phyloP scores from a whole-genome alignment of 2,329 filamentous ascomycete genomes.

The Capronia epimyces region DNA sequence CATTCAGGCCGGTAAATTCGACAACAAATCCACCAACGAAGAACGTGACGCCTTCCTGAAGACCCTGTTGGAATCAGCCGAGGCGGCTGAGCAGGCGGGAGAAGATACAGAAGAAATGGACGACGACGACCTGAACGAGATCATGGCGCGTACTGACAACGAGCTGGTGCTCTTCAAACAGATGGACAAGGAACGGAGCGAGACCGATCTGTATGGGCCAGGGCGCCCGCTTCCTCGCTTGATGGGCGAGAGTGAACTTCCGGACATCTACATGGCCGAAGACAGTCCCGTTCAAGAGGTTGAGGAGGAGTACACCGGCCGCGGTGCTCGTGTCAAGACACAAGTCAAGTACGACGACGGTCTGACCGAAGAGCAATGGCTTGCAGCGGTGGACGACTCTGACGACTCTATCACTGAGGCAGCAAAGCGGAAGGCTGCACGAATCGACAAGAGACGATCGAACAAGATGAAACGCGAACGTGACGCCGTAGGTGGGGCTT shows the following conservation, averaged over 20 bases:
- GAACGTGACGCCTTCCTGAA: slow-evolving; percentile 95
- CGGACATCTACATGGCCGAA: slow-evolving; percentile 88
- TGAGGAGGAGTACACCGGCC: slow-evolving; percentile 66
- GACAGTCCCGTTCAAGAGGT: slow-evolving; percentile 75
- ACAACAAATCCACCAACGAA: slow-evolving; percentile 98
- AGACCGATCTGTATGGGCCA: slow-evolving; percentile 65
- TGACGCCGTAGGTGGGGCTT: slow-evolving; percentile 48
- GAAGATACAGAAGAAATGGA: slow-evolving; percentile 91
- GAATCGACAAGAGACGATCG: slow-evolving; percentile 69
- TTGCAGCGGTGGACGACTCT: slow-evolving; percentile 94
- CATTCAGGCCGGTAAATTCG: slow-evolving; percentile 98
- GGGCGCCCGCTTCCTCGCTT: slow-evolving; percentile 66
- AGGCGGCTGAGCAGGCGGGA: slow-evolving; percentile 62
- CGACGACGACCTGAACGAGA: slow-evolving; percentile 91
- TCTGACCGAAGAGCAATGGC: slow-evolving; percentile 96
- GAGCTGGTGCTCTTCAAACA: slow-evolving; percentile 74
- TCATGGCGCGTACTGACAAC: slow-evolving; percentile 80
- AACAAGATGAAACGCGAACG: slow-evolving; percentile 64
- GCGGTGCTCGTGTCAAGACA: slow-evolving; percentile 90
- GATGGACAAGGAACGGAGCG: slow-evolving; percentile 70
- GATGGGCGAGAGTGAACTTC: slow-evolving; percentile 79
- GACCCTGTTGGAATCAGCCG: slow-evolving; percentile 78
- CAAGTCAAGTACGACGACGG: slow-evolving; percentile 95
- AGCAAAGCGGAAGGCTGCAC: slow-evolving; percentile 80
- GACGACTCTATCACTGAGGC: slow-evolving; percentile 92